phyloP scores from a whole-genome alignment of 176 grass and related monocot species.

The Zizania latifolia region DNA sequence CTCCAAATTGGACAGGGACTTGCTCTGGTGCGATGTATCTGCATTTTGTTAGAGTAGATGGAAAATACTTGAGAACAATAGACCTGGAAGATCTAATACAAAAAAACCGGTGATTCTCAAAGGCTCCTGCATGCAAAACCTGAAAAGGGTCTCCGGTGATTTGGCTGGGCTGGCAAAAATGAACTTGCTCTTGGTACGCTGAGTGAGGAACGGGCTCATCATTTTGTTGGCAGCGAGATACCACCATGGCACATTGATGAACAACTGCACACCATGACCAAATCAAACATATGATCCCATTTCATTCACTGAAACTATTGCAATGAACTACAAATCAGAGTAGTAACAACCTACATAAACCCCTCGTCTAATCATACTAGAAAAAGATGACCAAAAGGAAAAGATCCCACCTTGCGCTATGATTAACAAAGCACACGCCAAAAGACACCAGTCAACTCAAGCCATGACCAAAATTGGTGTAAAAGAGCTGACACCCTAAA shows the following conservation, averaged over 20 bases:
- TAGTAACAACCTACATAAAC: neutral
- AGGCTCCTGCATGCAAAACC: constrained; percentile 1
- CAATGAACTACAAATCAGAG: neutral
- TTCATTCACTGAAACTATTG: neutral
- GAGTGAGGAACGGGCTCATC: constrained; percentile 92
- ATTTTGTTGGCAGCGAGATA: constrained; percentile 84
- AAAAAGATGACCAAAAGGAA: constrained; percentile 7
- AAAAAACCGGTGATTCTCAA: neutral
- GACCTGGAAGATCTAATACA: neutral
- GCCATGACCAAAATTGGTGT: neutral
- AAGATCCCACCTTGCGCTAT: constrained; percentile 7
- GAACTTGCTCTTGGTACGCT: constrained; percentile 97
- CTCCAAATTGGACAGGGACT: constrained; percentile 89
- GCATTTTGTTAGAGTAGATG: neutral
- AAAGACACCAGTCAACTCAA: constrained; percentile 44
- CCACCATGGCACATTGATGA: constrained; percentile 99
- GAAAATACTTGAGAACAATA: neutral
- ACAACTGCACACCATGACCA: constrained; percentile 49
- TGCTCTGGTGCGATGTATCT: constrained; percentile 88
- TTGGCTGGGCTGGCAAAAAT: constrained; percentile 86
- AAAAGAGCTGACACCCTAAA: constrained; percentile 22
- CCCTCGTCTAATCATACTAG: neutral
- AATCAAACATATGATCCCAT: neutral
- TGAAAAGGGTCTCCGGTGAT: constrained; percentile 82
- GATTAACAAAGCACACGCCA: constrained; percentile 23